Conservation (phyloP, 352 stramenopile species). For the Thalassiosira oceanica region DNA sequence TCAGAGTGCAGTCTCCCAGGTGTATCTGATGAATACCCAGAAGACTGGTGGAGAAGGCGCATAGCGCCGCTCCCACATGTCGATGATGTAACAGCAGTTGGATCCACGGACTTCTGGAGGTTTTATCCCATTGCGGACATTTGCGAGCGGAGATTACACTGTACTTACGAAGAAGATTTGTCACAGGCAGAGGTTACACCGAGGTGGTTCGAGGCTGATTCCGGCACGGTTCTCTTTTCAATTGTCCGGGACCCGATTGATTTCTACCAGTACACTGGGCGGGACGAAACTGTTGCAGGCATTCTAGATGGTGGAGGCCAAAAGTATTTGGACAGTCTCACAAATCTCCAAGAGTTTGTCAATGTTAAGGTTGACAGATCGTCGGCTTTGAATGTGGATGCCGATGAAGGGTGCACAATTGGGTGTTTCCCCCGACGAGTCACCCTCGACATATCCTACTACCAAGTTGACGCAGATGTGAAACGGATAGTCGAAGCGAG, state of each 20-base stretch:
- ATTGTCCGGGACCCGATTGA: constrained; percentile 89
- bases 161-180: constrained; percentile 92
- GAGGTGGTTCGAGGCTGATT: constrained; percentile 93
- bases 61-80: constrained; percentile 89
- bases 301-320: constrained; percentile 52
- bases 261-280: constrained; percentile 85
- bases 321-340: constrained; percentile 40
- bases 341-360: constrained; percentile 92
- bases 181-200: constrained; percentile 86
- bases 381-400: constrained; percentile 78
- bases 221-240: constrained; percentile 88
- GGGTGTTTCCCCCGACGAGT: constrained; percentile 91
- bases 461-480: constrained; percentile 85
- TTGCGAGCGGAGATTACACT: constrained; percentile 88
- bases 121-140: constrained; percentile 88
- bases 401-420: constrained; percentile 87
- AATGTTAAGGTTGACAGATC: constrained; percentile 89
- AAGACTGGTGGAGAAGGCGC: constrained; percentile 54
- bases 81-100: constrained; percentile 90
- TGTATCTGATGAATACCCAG: constrained; percentile 29
- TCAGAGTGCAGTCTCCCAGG: constrained; percentile 85
- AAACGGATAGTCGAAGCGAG: constrained; percentile 91
- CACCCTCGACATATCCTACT: constrained; percentile 92
- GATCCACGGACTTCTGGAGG: constrained; percentile 85
- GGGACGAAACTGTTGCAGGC: constrained; percentile 60